A percentile compares a stretch with the other conserved stretches of the same genome.
Conservation (phyloP, 2,329 filamentous ascomycete genomes). For the Colletotrichum endophyticum region DNA sequence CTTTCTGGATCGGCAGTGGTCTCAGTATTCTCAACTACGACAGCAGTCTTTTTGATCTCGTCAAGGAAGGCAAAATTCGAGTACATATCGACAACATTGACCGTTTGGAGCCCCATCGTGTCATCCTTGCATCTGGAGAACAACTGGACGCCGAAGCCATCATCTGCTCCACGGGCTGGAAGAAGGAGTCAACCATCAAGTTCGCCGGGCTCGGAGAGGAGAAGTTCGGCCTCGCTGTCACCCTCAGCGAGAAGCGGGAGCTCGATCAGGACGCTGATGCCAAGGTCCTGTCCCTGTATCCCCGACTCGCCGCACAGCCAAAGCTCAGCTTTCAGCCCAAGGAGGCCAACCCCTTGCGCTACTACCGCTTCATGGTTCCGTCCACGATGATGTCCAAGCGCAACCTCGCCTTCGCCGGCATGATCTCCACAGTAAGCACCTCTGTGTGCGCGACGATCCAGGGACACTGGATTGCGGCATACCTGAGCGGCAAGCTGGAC, state of each 20-base stretch:
- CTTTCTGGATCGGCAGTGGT: slow-evolving; percentile 53
- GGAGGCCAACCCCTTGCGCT: slow-evolving; percentile 24
- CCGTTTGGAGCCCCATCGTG: slow-evolving; percentile 38
- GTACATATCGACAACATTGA: slow-evolving; percentile 54
- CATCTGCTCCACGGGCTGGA: slow-evolving; percentile 60
- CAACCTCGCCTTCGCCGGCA: slow-evolving; percentile 37
- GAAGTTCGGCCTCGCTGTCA: neutral
- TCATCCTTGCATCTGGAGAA: slow-evolving; percentile 46
- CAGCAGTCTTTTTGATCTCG: slow-evolving; percentile 54
- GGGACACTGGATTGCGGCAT: slow-evolving; percentile 63
- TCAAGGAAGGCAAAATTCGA: slow-evolving; percentile 50
- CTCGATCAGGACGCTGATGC: neutral
- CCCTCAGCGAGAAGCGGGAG: neutral
- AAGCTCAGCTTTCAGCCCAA: slow-evolving; percentile 25
- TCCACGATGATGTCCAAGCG: slow-evolving; percentile 21
- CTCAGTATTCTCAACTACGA: slow-evolving; percentile 61
- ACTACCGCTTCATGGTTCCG: slow-evolving; percentile 32
- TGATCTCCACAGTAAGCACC: slow-evolving; percentile 36
- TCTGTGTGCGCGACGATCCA: slow-evolving; percentile 37
- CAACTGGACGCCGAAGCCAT: slow-evolving; percentile 47
- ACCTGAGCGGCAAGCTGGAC: slow-evolving; percentile 54
- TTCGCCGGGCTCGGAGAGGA: slow-evolving; percentile 32
- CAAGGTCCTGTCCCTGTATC: neutral
- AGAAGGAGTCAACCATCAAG: slow-evolving; percentile 45
- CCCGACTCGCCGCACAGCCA: slow-evolving; percentile 10